These are phyloP conservation scores for Phytophthora citrophthora DNA, from an alignment of 352 stramenopile genomes.

Conservation along the genomic window DNA sequence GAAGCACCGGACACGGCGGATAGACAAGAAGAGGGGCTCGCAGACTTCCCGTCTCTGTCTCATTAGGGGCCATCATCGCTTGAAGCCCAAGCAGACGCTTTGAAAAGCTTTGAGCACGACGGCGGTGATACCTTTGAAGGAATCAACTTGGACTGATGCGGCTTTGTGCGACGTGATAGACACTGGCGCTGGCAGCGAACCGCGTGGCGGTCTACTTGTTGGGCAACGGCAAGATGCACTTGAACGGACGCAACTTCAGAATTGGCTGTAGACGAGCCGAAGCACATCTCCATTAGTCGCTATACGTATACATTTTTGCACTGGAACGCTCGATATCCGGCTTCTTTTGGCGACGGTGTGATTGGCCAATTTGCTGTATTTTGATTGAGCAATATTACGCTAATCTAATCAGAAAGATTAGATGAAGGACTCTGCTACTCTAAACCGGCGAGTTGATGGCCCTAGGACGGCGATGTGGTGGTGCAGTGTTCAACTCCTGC, in stretches of 20 bases:
- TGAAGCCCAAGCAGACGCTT: slow-evolving; percentile 14
- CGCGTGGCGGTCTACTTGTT: too few relatives aligned
- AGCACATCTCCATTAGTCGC: slow-evolving; percentile 10
- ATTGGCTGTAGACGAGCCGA: slow-evolving; percentile 9
- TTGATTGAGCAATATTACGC: not conserved
- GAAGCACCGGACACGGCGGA: slow-evolving; percentile 31
- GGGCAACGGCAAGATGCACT: not conserved
- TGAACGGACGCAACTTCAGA: not conserved
- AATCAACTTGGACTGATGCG: not conserved
- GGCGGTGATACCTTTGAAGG: not conserved
- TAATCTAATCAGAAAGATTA: slow-evolving; percentile 25
- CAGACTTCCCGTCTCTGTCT: slow-evolving; percentile 19
- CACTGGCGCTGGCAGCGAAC: not conserved
- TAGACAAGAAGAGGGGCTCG: slow-evolving; percentile 9
- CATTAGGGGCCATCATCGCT: slow-evolving; percentile 6
- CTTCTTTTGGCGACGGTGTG: not conserved
- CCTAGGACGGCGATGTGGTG: too few relatives aligned
- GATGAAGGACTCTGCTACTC: slow-evolving; percentile 12
- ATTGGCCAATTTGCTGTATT: too few relatives aligned
- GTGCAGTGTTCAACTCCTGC: not conserved
- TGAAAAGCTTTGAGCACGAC: slow-evolving; percentile 7
- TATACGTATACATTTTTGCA: slow-evolving; percentile 8
- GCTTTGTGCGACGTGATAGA: not conserved
- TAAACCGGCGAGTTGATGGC: slow-evolving; percentile 7
- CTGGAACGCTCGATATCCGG: slow-evolving; percentile 9